These are phyloP conservation scores for Metschnikowia similis DNA, from an alignment of 805 yeast species.

Conservation along the genomic window DNA sequence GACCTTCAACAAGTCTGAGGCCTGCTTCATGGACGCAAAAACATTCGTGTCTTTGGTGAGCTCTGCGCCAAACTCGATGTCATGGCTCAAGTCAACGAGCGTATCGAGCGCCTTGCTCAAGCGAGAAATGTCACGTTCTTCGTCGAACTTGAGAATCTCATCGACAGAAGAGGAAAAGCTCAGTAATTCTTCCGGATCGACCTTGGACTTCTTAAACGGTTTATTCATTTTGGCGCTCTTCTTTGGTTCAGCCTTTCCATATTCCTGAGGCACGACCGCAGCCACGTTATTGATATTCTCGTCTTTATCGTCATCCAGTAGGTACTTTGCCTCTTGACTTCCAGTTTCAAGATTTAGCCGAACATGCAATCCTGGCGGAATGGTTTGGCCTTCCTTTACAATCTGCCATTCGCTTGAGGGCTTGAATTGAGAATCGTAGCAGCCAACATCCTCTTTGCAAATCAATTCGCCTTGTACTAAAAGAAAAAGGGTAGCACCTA, in stretches of 20 bases:
- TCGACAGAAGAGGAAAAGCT: conserved; percentile 12
- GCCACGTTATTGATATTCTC: conserved; percentile 12
- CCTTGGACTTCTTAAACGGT: conserved; percentile 4
- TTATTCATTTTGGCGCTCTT: conserved; percentile 1
- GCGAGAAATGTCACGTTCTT: conserved; percentile 16
- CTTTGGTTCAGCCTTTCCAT: not conserved
- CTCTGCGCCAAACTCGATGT: conserved; percentile 54
- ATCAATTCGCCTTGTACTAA: not conserved
- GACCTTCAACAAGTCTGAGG: conserved; percentile 14
- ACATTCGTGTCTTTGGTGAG: conserved; percentile 35
- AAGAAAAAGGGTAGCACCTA: not conserved
- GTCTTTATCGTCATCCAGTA: conserved; percentile 29
- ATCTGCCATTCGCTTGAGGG: conserved; percentile 68
- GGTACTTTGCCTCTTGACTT: conserved; percentile 60
- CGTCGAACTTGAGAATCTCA: conserved; percentile 9
- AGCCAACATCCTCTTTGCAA: conserved; percentile 38
- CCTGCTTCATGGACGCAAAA: conserved; percentile 27
- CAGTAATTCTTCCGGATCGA: conserved; percentile 16
- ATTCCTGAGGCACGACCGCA: conserved; percentile 2
- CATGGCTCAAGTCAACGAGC: conserved; percentile 62
- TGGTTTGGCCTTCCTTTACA: conserved; percentile 64
- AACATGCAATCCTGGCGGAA: conserved; percentile 79
- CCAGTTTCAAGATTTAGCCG: conserved; percentile 72
- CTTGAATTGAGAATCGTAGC: conserved; percentile 61
- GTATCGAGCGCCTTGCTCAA: conserved; percentile 34